These are phyloP conservation scores for Hypoxylon lienhwacheense DNA, from an alignment of 495 filamentous ascomycete genomes.

Conservation along the genomic window DNA sequence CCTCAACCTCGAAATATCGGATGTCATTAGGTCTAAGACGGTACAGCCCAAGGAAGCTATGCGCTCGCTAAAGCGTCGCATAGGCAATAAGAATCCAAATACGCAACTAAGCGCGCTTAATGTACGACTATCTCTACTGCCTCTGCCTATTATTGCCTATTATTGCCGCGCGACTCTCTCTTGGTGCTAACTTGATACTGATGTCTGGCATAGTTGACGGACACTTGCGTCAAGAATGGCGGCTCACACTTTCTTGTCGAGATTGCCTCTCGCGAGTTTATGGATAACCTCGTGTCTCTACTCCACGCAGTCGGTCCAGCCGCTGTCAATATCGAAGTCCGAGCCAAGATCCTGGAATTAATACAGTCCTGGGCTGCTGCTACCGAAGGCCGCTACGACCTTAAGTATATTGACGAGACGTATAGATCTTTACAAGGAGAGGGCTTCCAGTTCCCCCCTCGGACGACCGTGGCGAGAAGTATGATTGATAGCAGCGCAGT, in stretches of 20 bases:
- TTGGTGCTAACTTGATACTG: conserved; percentile 33
- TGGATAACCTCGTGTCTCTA: conserved; percentile 93
- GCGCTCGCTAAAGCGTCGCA: conserved; percentile 88
- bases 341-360: conserved; percentile 84
- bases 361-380: conserved; percentile 93
- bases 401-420: conserved; percentile 83
- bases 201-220: conserved; percentile 66
- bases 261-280: conserved; percentile 95
- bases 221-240: conserved; percentile 98
- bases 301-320: conserved; percentile 76
- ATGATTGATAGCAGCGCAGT: conserved; percentile 98
- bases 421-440: conserved; percentile 81
- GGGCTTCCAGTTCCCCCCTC: conserved; percentile 87
- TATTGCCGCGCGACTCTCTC: background rate
- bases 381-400: conserved; percentile 79
- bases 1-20: conserved; percentile 94
- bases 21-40: conserved; percentile 93
- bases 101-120: conserved; percentile 90
- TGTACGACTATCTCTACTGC: conserved; percentile 51
- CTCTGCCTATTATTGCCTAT: background rate
- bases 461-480: conserved; percentile 80
- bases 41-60: conserved; percentile 97
- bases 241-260: conserved; percentile 94
- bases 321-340: conserved; percentile 80
- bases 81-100: conserved; percentile 96